Evolutionary conservation across 2,329 filamentous ascomycete species (phyloP).

Genomic region (Xylaria sp.): DNA sequence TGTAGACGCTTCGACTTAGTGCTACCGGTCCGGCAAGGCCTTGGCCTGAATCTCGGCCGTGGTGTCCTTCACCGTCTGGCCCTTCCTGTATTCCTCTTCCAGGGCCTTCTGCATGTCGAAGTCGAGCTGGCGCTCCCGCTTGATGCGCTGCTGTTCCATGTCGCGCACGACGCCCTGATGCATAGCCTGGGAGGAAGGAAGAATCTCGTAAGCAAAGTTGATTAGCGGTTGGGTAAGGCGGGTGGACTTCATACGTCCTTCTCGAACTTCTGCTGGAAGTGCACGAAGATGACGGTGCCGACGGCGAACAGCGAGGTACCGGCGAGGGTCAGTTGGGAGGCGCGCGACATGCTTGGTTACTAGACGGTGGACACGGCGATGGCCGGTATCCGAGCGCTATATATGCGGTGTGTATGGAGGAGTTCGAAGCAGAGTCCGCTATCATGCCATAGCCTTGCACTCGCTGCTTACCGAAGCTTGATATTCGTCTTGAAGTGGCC

Average conservation of each 20-base stretch:
- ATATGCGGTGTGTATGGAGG: too few relatives aligned
- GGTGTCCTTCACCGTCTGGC: conserved; percentile 68
- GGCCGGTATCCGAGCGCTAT: too few relatives aligned
- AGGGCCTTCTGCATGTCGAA: conserved; percentile 88
- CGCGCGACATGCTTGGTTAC: conserved; percentile 72
- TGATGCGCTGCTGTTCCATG: conserved; percentile 89
- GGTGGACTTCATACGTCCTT: conserved; percentile 64
- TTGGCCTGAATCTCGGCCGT: conserved; percentile 23
- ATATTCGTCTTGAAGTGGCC: neutral
- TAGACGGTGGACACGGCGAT: neutral
- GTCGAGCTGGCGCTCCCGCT: conserved; percentile 87
- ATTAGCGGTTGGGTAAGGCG: conserved; percentile 8
- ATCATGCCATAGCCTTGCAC: conserved; percentile 2
- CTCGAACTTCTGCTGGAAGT: conserved; percentile 84
- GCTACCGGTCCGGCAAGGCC: conserved; percentile 27
- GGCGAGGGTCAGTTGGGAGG: conserved; percentile 83
- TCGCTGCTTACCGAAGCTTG: neutral
- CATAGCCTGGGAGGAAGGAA: conserved; percentile 69
- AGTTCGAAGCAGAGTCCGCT: neutral
- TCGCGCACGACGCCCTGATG: conserved; percentile 92
- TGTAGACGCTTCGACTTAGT: neutral
- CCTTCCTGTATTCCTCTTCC: conserved; percentile 86
- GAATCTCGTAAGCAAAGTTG: conserved; percentile 9
- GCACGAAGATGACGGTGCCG: conserved; percentile 80
- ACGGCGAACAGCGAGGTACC: conserved; percentile 76